Percentiles rank a stretch among this genome's conserved stretches.
Conservation (phyloP, 306 rosid species). For the Cucurbita ficifolia region DNA sequence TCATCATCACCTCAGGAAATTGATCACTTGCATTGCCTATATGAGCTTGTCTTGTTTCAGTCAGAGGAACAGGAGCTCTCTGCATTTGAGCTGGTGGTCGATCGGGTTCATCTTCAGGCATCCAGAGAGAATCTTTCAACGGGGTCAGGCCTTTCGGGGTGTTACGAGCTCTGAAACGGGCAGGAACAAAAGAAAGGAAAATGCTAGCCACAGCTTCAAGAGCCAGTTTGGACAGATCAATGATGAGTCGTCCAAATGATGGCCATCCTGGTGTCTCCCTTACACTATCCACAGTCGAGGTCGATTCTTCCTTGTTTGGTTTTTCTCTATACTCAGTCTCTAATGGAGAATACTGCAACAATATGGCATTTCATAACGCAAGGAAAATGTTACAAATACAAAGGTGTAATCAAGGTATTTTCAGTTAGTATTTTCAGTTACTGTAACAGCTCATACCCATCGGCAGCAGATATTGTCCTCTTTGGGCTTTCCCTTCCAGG, state of each 20-base stretch:
- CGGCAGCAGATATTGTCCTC: no score
- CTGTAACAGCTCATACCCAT: no score
- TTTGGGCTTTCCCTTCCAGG: no score
- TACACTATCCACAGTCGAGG: slow-evolving; percentile 25
- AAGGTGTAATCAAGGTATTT: neutral
- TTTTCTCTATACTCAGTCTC: slow-evolving; percentile 37
- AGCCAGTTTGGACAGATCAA: slow-evolving; percentile 68
- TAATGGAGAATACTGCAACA: slow-evolving; percentile 23
- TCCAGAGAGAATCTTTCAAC: slow-evolving; percentile 49
- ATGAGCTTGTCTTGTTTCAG: slow-evolving; percentile 43
- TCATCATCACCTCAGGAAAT: slow-evolving; percentile 44
- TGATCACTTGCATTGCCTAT: slow-evolving; percentile 34
- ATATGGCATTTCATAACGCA: slow-evolving; percentile 12
- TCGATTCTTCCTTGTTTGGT: slow-evolving; percentile 25
- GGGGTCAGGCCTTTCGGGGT: slow-evolving; percentile 50
- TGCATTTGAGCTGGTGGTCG: slow-evolving; percentile 34
- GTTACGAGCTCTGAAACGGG: slow-evolving; percentile 29
- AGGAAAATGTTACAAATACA: neutral
- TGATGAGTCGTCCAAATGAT: slow-evolving; percentile 62
- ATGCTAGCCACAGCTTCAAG: slow-evolving; percentile 42
- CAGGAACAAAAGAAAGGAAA: slow-evolving; percentile 42
- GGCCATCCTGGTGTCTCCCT: slow-evolving; percentile 98
- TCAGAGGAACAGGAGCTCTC: slow-evolving; percentile 27
- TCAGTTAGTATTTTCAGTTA: no score
- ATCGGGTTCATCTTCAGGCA: slow-evolving; percentile 58